Conservation (phyloP, 768 basidiomycete genomes). For the Zangia roseola region DNA sequence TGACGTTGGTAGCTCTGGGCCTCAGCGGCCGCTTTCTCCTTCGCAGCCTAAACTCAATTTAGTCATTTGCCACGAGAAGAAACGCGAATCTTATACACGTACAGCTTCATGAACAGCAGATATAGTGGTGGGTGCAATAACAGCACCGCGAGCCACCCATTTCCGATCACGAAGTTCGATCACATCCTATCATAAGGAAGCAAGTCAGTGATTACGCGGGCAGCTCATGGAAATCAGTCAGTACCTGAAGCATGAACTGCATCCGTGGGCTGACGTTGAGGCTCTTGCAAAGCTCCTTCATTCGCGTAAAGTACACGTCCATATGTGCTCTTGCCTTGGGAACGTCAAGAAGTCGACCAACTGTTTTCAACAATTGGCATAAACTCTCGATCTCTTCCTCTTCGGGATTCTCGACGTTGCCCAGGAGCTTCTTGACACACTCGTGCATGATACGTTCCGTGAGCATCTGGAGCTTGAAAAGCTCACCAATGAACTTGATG, state of each 20-base stretch:
- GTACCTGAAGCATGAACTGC: constrained; percentile 93
- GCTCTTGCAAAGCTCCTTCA: constrained; percentile 80
- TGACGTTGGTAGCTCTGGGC: constrained; percentile 60
- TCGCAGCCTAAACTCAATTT: constrained; percentile 57
- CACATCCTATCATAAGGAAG: constrained; percentile 62
- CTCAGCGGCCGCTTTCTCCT: constrained; percentile 70
- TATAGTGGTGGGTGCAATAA: constrained; percentile 82
- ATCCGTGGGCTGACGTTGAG: constrained; percentile 79
- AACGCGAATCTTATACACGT: constrained; percentile 31
- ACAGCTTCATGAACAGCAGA: constrained; percentile 87
- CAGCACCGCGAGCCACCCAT: constrained; percentile 72
- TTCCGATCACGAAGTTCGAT: constrained; percentile 82
- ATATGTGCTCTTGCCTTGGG: constrained; percentile 80
- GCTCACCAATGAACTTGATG: constrained; percentile 96
- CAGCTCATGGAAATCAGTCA: constrained; percentile 21
- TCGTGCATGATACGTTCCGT: constrained; percentile 98
- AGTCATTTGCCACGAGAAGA: neutral
- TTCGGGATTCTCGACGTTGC: constrained; percentile 92
- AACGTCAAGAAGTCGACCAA: constrained; percentile 81
- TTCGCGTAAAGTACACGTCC: constrained; percentile 90
- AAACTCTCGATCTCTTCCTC: constrained; percentile 98
- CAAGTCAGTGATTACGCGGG: neutral
- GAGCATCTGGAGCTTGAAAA: constrained; percentile 99
- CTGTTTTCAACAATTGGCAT: constrained; percentile 89
- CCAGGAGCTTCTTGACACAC: constrained; percentile 93